A percentile compares a stretch with the other conserved stretches of the same genome.
phyloP scores from a whole-genome alignment of 2,329 filamentous ascomycete species.

The Beauveria pseudobassiana region DNA sequence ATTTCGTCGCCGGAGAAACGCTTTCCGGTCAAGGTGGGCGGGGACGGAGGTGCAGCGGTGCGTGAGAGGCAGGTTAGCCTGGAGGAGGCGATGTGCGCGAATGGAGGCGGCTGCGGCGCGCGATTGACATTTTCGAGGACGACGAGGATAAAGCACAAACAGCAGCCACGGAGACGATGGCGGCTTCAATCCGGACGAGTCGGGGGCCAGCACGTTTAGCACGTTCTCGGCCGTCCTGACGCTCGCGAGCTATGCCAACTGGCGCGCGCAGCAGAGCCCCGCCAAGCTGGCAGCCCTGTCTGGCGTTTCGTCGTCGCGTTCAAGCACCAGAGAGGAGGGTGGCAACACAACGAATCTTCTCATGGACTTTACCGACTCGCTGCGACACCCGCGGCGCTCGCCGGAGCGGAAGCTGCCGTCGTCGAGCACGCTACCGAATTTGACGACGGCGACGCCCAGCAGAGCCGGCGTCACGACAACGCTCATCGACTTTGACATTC shows the following conservation, averaged over 20 bases:
- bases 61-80: slow-evolving; percentile 35
- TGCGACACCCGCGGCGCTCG: slow-evolving; percentile 41
- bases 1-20: slow-evolving; percentile 44
- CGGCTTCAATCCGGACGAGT: slow-evolving; percentile 52
- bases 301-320: slow-evolving; percentile 28
- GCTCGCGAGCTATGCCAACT: slow-evolving; percentile 72
- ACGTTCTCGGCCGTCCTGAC: slow-evolving; percentile 85
- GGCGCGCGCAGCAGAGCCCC: slow-evolving; percentile 53
- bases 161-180: slow-evolving; percentile 27
- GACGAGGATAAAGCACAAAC: slow-evolving; percentile 25
- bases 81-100: slow-evolving; percentile 47
- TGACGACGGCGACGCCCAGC: slow-evolving; percentile 35
- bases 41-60: slow-evolving; percentile 13
- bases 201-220: slow-evolving; percentile 76
- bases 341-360: slow-evolving; percentile 69
- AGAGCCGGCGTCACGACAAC: slow-evolving; percentile 48
- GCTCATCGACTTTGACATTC: slow-evolving; percentile 72
- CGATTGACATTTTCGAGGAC: slow-evolving; percentile 58
- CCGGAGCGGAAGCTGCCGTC: slow-evolving; percentile 34
- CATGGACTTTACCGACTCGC: slow-evolving; percentile 79
- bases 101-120: slow-evolving; percentile 42
- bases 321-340: slow-evolving; percentile 32
- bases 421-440: slow-evolving; percentile 23
- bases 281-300: slow-evolving; percentile 41
- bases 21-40: slow-evolving; percentile 53